These are phyloP conservation scores for Phytophthora fragariaefolia DNA, from an alignment of 352 stramenopile genomes.

Conservation along the genomic window DNA sequence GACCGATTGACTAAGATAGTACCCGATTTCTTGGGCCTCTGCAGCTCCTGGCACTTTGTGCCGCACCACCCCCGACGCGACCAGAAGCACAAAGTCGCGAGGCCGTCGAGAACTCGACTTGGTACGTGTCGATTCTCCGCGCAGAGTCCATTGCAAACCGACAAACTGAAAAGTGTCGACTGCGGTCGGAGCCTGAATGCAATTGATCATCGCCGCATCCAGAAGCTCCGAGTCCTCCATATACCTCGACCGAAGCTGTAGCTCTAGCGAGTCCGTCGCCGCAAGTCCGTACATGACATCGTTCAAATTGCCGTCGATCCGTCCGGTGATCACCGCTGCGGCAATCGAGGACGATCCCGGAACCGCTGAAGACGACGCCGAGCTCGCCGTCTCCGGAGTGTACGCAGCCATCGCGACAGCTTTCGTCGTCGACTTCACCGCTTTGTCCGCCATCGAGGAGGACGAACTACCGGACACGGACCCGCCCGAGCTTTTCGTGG, in stretches of 20 bases:
- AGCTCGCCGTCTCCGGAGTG: slow-evolving; percentile 21
- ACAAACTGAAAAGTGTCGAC: slow-evolving; percentile 41
- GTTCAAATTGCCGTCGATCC: slow-evolving; percentile 36
- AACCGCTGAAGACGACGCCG: slow-evolving; percentile 8
- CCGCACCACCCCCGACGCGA: slow-evolving; percentile 34
- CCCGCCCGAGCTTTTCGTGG: background rate
- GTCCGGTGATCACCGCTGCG: slow-evolving; percentile 35
- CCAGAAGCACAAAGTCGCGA: slow-evolving; percentile 47
- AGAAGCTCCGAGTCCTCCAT: slow-evolving; percentile 36
- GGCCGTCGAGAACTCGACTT: slow-evolving; percentile 23
- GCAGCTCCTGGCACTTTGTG: slow-evolving; percentile 8
- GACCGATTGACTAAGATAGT: slow-evolving; percentile 33
- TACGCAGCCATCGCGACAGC: slow-evolving; percentile 40
- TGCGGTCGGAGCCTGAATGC: slow-evolving; percentile 26
- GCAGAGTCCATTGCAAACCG: slow-evolving; percentile 40
- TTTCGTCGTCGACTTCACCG: slow-evolving; percentile 20
- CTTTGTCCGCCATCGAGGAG: slow-evolving; percentile 3
- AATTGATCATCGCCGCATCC: slow-evolving; percentile 34
- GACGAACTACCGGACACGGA: slow-evolving; percentile 14
- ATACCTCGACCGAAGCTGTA: slow-evolving; percentile 42
- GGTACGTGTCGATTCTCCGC: slow-evolving; percentile 23
- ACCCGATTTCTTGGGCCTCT: slow-evolving; percentile 29
- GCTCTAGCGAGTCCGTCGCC: slow-evolving; percentile 30
- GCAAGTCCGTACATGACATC: slow-evolving; percentile 51
- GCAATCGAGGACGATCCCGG: slow-evolving; percentile 16